Percentiles rank a stretch among this genome's conserved stretches.
These are phyloP conservation scores for Perkinsus olseni DNA, from an alignment of 169 alveolate species.

Conservation along the genomic window DNA sequence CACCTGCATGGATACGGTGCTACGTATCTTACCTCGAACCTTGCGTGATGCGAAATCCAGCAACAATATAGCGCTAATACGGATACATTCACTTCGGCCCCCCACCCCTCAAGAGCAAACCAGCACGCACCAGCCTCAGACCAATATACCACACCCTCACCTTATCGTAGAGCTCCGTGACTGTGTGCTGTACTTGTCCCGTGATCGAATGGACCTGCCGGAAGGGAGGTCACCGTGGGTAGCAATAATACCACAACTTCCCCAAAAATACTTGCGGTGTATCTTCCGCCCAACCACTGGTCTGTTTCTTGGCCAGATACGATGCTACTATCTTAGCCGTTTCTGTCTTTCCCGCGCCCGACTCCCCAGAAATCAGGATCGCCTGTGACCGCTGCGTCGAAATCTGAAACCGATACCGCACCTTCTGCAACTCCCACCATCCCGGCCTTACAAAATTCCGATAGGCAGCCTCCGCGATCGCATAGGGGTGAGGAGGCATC, in stretches of 20 bases:
- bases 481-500: slow-evolving; percentile 41
- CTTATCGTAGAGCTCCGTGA: neutral
- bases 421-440: neutral
- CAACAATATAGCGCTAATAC: no score
- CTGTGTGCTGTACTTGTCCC: neutral
- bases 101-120: no score
- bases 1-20: neutral
- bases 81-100: no score
- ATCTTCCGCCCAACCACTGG: slow-evolving; percentile 37
- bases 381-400: slow-evolving; percentile 45
- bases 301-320: slow-evolving; percentile 28
- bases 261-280: neutral
- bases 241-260: neutral
- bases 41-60: no score
- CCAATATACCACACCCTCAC: no score
- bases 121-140: no score
- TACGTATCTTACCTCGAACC: no score
- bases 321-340: slow-evolving; percentile 64
- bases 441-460: slow-evolving; percentile 12
- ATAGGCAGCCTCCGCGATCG: slow-evolving; percentile 38
- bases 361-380: slow-evolving; percentile 79
- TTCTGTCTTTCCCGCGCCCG: slow-evolving; percentile 90
- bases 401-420: neutral
- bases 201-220: neutral
- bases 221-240: neutral